phyloP scores from a whole-genome alignment of 192 early-diverging fungal genomes.

The Backusella australiensis region DNA sequence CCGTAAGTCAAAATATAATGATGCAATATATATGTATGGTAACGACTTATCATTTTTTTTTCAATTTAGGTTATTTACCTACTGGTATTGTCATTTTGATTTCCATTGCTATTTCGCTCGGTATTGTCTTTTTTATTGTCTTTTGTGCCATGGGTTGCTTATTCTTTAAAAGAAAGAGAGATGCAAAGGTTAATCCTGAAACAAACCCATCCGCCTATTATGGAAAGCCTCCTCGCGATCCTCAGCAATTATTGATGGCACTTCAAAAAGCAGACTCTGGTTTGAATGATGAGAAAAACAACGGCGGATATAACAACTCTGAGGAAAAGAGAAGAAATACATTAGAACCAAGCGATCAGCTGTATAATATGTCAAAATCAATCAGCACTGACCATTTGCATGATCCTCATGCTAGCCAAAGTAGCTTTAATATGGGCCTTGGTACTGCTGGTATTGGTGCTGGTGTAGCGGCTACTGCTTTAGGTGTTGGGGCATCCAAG shows the following conservation, averaged over 20 bases:
- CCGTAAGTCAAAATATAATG: conserved; percentile 5
- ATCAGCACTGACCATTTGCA: conserved; percentile 4
- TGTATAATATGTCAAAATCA: conserved; percentile 11
- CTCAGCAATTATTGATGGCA: conserved; percentile 24
- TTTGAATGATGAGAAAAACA: neutral
- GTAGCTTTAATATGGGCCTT: conserved; percentile 8
- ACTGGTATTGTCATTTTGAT: conserved; percentile 64
- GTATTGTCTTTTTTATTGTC: conserved; percentile 64
- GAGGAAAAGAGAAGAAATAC: neutral
- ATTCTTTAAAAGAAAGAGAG: conserved; percentile 28
- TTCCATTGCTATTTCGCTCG: conserved; percentile 64
- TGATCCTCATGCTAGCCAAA: neutral
- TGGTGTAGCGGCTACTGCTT: neutral
- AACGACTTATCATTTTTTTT: neutral
- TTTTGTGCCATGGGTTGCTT: conserved; percentile 52
- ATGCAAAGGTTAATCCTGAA: conserved; percentile 6
- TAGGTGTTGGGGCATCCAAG: neutral
- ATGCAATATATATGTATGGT: neutral
- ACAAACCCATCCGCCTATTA: conserved; percentile 24
- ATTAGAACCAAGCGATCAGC: neutral
- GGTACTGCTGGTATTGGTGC: neutral
- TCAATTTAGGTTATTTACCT: conserved; percentile 35
- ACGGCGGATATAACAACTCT: neutral
- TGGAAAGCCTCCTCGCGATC: conserved; percentile 34
- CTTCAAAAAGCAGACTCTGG: conserved; percentile 9